These are phyloP conservation scores for Sporisorium exsertum DNA, from an alignment of 1,284 basidiomycete species.

Conservation along the genomic window DNA sequence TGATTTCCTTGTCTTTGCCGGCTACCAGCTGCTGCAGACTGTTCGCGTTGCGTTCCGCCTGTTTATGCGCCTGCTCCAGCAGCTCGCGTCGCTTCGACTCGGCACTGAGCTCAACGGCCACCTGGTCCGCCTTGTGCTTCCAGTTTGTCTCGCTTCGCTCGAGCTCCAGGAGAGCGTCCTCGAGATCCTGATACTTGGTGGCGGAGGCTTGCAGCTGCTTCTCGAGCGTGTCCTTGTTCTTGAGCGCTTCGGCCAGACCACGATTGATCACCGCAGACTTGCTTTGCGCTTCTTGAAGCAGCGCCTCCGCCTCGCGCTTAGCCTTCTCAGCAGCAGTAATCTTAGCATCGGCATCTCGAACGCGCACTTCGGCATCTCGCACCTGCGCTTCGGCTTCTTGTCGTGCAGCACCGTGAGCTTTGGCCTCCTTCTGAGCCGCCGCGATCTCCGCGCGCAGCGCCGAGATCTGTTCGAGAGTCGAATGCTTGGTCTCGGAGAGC, in stretches of 20 bases:
- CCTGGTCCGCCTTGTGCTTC: constrained; percentile 60
- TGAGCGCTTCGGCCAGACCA: constrained; percentile 43
- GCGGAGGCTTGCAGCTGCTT: constrained; percentile 80
- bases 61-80: constrained; percentile 72
- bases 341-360: constrained; percentile 73
- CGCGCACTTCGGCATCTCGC: constrained; percentile 31
- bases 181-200: constrained; percentile 57
- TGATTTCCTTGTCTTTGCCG: constrained; percentile 84
- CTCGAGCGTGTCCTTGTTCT: constrained; percentile 73
- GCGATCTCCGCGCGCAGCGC: constrained; percentile 70
- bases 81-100: constrained; percentile 67
- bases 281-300: constrained; percentile 81
- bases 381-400: constrained; percentile 34
- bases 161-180: constrained; percentile 60
- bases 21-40: constrained; percentile 78
- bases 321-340: constrained; percentile 78
- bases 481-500: constrained; percentile 65
- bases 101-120: constrained; percentile 53
- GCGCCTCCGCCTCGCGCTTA: constrained; percentile 79
- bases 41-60: constrained; percentile 72
- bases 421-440: constrained; percentile 62
- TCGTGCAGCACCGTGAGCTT: constrained; percentile 31
- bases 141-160: constrained; percentile 51
- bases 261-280: constrained; percentile 51
- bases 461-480: constrained; percentile 60